Evolutionary conservation across 352 stramenopile genomes (phyloP), one percentile per base, ranked within the genome.

Genomic region (Globisporangium camurandrum): DNA sequence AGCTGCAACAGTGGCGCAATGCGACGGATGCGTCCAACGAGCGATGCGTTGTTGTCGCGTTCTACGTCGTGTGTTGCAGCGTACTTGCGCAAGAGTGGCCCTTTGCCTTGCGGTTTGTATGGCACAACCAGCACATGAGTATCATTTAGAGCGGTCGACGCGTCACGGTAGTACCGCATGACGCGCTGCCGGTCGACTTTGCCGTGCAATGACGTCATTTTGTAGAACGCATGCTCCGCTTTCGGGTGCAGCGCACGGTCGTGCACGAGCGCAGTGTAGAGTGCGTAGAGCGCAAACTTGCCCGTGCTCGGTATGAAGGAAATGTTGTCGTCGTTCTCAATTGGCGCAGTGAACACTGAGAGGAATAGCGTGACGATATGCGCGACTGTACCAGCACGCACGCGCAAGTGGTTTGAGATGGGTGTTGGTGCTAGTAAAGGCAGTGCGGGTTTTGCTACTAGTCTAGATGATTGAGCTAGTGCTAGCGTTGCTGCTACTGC

Each of bases 161-260:
- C n/a, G 34, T 58, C 41, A 22, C 59, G 66, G 23, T 75, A 84
- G 38, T 76, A 78, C 8, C 71, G 62, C 33, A 72, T 71, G 19
- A 80, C 67, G 1, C 71, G 64, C 43, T 84, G 71, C 17, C 71
- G 66, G 52, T 84, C 71, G 11, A 84, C 62, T 61, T 78, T 77
- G 30, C 71, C 61, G 46, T 76, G 58, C 56, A 71, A 57, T 3
- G 71, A 84, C 34, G 71, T 80, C 57, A 84, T 76, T 49, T 84
- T 84, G 58, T 84, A 84, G 47, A 84, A 84, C 17, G 71, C 60
- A 39, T 80, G 67, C 31, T 71, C 56, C 9, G 59, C 61, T 23
- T 71, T 78, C 3, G 69, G 71, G 49, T 78, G 67, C 43, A 59
- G 67, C n/a, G 30, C 55, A 2, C 20, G 40, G 33, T 76, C 64